Evolutionary conservation across 768 basidiomycete genomes (phyloP), one percentile per base, ranked within the genome.

Genomic region (Collybiopsis luxurians): DNA sequence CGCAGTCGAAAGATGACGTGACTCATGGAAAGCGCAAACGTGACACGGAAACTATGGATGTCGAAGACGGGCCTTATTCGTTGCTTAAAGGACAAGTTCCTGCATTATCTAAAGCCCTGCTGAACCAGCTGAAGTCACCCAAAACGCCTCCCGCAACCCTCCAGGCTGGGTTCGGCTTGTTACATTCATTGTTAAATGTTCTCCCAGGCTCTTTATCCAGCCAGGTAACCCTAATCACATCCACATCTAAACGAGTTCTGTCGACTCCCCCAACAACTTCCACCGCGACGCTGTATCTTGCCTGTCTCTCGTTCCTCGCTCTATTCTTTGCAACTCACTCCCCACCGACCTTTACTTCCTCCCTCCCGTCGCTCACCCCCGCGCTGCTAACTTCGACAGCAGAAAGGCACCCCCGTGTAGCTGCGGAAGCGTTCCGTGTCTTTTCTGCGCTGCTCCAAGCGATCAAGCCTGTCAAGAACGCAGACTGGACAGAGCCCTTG

Each of bases 361-460:
- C 83, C 11, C 78, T 98, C n/a, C 72, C 85, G 1, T 75, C 75
- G 15, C 75, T 98, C 36, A 87, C 87, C 0, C 85, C 90, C 1
- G 82, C 86, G 13, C 80, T 98, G 38, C 80, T 95, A 40, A 84
- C 83, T 55, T 84, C 87, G 10, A 76, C 92, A 46, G 73, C 75
- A 19, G 95, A 98, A 69, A 86, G 88, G 61, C 91, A 95, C 66
- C 95, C 95, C 34, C 87, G 93, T 58, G 83, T 98, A 58, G 88
- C 86, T 4, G 86, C 93, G 2, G 93, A 95, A 64, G 82, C 93
- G 0, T 94, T 98, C 80, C 83, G 85, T 36, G 89, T 87, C 1
- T 93, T 92, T 64, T 92, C 93, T 2, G 80, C 93, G 1, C 75
- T 99, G 6, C 78, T 97, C 28, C 86, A 82, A 60, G 80, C 90